phyloP scores from a whole-genome alignment of 371 early-diverging fungal genomes.

The Lichtheimia ramosa region DNA sequence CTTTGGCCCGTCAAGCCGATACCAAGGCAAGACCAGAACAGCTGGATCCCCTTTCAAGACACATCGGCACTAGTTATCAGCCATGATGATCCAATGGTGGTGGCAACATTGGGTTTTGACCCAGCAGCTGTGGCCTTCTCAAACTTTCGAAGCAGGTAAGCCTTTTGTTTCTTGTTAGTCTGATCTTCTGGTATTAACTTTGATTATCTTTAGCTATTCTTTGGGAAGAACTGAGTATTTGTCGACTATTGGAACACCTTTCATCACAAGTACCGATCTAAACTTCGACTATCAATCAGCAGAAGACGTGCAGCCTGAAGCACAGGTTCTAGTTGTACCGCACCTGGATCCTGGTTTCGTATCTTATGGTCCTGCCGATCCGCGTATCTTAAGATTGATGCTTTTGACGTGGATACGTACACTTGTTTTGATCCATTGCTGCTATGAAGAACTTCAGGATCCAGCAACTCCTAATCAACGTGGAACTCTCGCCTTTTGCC shows the following conservation, averaged over 20 bases:
- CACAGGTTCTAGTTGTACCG: neutral
- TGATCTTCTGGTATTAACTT: no score
- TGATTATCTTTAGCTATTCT: neutral
- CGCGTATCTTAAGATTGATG: neutral
- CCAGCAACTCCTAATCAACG: neutral
- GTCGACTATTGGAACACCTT: neutral
- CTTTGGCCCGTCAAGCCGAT: neutral
- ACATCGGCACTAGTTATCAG: neutral
- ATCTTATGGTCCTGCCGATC: slow-evolving; percentile 1
- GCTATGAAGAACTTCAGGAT: neutral
- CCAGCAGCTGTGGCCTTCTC: neutral
- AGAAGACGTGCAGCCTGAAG: neutral
- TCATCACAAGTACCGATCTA: neutral
- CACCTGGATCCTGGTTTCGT: slow-evolving; percentile 6
- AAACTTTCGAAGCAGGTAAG: neutral
- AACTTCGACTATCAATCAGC: neutral
- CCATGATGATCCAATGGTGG: neutral
- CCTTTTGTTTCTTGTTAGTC: no score
- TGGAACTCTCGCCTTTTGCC: no score
- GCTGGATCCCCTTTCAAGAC: neutral
- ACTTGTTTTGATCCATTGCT: neutral
- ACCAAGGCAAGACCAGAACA: neutral
- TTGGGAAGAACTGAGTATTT: neutral
- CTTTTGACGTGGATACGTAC: neutral
- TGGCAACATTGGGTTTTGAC: no score